Evolutionary conservation across 805 yeast species (phyloP), one percentile per base, ranked within the genome.

Genomic region (Suhomyces sp.): DNA sequence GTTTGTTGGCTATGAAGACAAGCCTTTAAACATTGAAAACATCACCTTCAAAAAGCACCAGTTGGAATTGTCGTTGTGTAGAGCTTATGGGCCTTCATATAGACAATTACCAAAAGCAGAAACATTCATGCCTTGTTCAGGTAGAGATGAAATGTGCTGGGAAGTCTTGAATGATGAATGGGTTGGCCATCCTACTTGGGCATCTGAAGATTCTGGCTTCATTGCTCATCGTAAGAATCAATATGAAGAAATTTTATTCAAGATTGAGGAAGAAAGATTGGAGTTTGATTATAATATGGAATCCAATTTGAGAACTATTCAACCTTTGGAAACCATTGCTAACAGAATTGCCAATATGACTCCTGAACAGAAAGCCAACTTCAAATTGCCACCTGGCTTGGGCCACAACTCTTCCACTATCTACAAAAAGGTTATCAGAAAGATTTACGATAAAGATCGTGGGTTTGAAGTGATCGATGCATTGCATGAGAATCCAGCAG

Each of bases 121-220:
- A 67, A 89, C 97, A 0, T 88, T 83, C 63, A 91, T 91, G 96
- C 97, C 98, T 20, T 93, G 98, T 62, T 88, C 96, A 8, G 99
- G 99, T 15, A 84, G 99, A 62, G 99, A 94, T 70, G 98, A 93
- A 61, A 88, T 94, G 92, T 94, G 99, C 67, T 93, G 97, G 97
- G 97, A 93, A 64, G 97, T 94, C 13, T 79, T 94, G 60, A 94
- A 94, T 69, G 99, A 94, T 68, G 98, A 93, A 70, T 94, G 98
- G 97, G 98, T 94, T 33, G 97, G 97, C 6, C 98, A 94, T 70
- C 99, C 99, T 20, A 96, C 97, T n/a, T 94, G 99, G 99, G 99
- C 98, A 3, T 93, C 98, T 0, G 99, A 94, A 68, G 99, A 94
- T 68, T 89, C 97, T 10, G 99, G 99, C 0, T 94, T 93, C 62